These are phyloP conservation scores for Babesia caballi DNA, from an alignment of 169 alveolate genomes.

Conservation along the genomic window DNA sequence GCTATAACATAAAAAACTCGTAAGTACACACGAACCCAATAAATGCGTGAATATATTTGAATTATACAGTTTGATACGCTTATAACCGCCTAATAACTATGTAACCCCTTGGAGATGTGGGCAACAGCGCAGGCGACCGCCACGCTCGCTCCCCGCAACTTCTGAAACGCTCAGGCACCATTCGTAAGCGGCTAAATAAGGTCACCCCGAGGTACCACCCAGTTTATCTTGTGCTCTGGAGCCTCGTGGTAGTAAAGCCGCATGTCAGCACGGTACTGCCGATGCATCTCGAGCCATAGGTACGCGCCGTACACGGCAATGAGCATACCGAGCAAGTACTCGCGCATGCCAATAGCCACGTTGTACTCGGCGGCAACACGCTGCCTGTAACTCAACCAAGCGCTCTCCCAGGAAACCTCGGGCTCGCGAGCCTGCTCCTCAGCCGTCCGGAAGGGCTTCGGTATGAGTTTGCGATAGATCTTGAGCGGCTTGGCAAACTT, in stretches of 20 bases:
- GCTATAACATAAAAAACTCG: too few species aligned
- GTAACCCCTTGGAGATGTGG: too few species aligned
- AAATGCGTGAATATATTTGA: too few species aligned
- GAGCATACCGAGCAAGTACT: slow-evolving; percentile 75
- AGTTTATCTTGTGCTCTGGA: slow-evolving; percentile 86
- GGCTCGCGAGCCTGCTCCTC: slow-evolving; percentile 77
- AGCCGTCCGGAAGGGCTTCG: slow-evolving; percentile 83
- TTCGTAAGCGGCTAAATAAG: slow-evolving; percentile 43
- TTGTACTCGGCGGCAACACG: slow-evolving; percentile 80
- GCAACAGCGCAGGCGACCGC: too few species aligned
- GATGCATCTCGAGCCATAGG: slow-evolving; percentile 72
- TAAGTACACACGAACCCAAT: too few species aligned
- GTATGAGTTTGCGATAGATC: slow-evolving; percentile 82
- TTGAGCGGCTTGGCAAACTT: slow-evolving; percentile 85
- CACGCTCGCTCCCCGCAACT: too few species aligned
- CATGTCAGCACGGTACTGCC: slow-evolving; percentile 82
- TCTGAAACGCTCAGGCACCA: background rate
- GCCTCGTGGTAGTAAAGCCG: slow-evolving; percentile 86
- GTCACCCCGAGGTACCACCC: slow-evolving; percentile 88
- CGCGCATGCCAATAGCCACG: slow-evolving; percentile 73
- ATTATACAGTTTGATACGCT: too few species aligned
- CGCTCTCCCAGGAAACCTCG: slow-evolving; percentile 80
- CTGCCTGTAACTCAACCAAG: slow-evolving; percentile 86
- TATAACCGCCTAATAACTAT: too few species aligned
- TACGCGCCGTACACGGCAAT: slow-evolving; percentile 76